Conservation (phyloP, 352 stramenopile genomes). For the Halophytophthora polymorphica region DNA sequence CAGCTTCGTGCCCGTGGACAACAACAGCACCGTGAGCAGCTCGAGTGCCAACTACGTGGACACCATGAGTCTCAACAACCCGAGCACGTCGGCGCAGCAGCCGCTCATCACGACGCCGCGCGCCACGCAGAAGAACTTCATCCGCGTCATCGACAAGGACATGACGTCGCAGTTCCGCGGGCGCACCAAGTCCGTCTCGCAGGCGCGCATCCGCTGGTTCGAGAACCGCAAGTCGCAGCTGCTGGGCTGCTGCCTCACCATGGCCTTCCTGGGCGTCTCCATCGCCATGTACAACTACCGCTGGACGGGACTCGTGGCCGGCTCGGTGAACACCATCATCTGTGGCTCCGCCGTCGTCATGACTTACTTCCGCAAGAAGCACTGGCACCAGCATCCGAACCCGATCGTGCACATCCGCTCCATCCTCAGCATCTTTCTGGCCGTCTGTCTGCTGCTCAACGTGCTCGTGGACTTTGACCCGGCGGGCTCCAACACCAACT, state of each 20-base stretch:
- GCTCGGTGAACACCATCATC: conserved; percentile 85
- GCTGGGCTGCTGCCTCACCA: conserved; percentile 80
- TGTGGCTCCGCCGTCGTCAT: conserved; percentile 82
- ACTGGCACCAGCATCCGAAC: conserved; percentile 89
- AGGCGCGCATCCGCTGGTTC: conserved; percentile 83
- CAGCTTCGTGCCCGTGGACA: conserved; percentile 42
- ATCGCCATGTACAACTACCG: conserved; percentile 88
- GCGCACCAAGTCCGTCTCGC: conserved; percentile 59
- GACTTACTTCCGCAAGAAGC: conserved; percentile 86
- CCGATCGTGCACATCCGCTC: conserved; percentile 86
- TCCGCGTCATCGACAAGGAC: conserved; percentile 89
- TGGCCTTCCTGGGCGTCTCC: conserved; percentile 81
- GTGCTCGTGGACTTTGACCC: conserved; percentile 79
- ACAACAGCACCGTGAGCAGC: conserved; percentile 49
- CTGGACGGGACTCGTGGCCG: conserved; percentile 85
- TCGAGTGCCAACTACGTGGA: conserved; percentile 32
- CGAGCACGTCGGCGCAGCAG: conserved; percentile 60
- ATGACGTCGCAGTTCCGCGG: conserved; percentile 86
- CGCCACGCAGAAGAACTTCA: conserved; percentile 68
- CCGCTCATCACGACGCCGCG: conserved; percentile 60
- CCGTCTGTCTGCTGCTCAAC: conserved; percentile 80
- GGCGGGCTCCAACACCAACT: conserved; percentile 49
- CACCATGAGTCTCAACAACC: conserved; percentile 27
- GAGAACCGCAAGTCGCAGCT: conserved; percentile 88
- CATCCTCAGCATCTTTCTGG: conserved; percentile 83